Conservation (phyloP, 257 asterid species). For the Mentha longifolia region DNA sequence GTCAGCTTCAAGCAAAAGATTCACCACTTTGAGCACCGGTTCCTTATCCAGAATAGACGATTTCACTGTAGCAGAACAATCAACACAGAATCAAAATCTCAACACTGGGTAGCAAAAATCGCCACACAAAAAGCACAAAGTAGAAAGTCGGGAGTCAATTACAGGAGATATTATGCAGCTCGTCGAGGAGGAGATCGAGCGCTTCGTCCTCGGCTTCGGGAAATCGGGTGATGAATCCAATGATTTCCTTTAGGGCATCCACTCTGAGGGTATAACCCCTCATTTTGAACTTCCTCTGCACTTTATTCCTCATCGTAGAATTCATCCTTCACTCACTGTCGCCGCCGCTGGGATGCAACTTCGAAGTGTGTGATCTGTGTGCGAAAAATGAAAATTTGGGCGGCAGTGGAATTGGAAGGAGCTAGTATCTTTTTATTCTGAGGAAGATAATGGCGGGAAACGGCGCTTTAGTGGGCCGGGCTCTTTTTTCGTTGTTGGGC, state of each 20-base stretch:
- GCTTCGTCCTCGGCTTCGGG: slow-evolving; percentile 75
- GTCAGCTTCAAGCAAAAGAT: slow-evolving; percentile 60
- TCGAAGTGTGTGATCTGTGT: not conserved
- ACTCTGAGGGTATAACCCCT: slow-evolving; percentile 85
- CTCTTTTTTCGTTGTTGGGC: not conserved
- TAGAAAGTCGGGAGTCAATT: slow-evolving; percentile 10
- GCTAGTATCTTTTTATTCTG: not conserved
- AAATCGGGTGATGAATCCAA: slow-evolving; percentile 60
- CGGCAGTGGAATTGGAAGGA: slow-evolving; percentile 28
- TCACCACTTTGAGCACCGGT: slow-evolving; percentile 60
- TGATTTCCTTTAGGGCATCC: slow-evolving; percentile 77
- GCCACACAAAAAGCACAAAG: not conserved
- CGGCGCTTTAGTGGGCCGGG: not conserved
- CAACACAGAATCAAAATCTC: not conserved
- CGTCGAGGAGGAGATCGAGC: slow-evolving; percentile 76
- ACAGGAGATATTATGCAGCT: slow-evolving; percentile 66
- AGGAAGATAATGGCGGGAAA: slow-evolving; percentile 31
- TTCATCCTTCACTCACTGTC: slow-evolving; percentile 44
- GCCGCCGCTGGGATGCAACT: not conserved
- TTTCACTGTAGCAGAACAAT: slow-evolving; percentile 51
- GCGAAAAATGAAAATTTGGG: slow-evolving; percentile 21
- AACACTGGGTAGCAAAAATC: not conserved
- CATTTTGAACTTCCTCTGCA: slow-evolving; percentile 86
- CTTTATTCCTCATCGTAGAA: slow-evolving; percentile 59
- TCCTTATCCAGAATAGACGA: slow-evolving; percentile 89